Evolutionary conservation across 2,329 filamentous ascomycete species (phyloP), one percentile per base, ranked within the genome.

Genomic region (Zymoseptoria crescenta): DNA sequence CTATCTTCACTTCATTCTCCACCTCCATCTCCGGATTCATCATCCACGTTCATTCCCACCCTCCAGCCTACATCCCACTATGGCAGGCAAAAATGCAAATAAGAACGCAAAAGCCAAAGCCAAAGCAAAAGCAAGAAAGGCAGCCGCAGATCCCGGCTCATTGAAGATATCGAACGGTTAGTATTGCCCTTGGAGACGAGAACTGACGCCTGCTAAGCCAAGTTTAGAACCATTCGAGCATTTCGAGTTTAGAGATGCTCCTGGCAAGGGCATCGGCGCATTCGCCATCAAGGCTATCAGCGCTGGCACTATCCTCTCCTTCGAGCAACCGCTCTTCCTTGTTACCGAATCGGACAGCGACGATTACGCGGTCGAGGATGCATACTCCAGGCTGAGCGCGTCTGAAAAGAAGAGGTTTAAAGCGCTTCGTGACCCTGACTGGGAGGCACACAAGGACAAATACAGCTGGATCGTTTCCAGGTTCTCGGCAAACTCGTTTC

Each of bases 241-340:
- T n/a, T 58, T 55, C 52, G 52, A 49, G n/a, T 41, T 58, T 52
- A 54, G 50, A 27, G 20, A 41, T 9, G 30, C 41, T 3, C 50
- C 30, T 2, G 56, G 56, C n/a, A 58, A 58, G 21, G 56, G 56
- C 27, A 10, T 58, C 3, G 56, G 56, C 41, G 50, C 50, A 8
- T 58, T 58, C 24, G 56, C 56, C 7, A 58, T 24, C 2, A 27
- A 24, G 20, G 21, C 20, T 24, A 58, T 58, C 56, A 20, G 24
- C 16, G 13, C 41, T 19, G 51, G 51, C n/a, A 48, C 35, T 16
- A 35, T 49, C 41, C 19, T 58, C 1, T 54, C 35, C 41, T 4
- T 16, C 20, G 52, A 58, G 30, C 4, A 50, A 27, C 52, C 56
- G 8, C 56, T 58, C 2, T 29, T 58, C 45, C 30, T 35, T 3